These are phyloP conservation scores for Quercus tomentella DNA, from an alignment of 331 rosid species.

Conservation along the genomic window DNA sequence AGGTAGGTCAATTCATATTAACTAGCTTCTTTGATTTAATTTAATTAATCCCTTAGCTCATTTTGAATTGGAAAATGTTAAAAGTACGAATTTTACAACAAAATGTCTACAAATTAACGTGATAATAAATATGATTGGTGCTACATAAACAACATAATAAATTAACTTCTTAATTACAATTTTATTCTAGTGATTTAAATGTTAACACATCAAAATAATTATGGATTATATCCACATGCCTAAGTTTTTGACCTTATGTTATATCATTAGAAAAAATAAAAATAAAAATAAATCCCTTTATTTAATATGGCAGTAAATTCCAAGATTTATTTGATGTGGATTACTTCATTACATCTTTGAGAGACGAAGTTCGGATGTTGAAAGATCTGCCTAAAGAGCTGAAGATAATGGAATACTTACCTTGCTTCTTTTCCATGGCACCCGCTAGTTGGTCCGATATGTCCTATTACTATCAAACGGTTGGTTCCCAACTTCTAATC, in stretches of 20 bases:
- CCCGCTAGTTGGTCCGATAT: slow-evolving; percentile 92
- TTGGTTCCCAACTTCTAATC: slow-evolving; percentile 1
- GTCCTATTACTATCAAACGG: slow-evolving; percentile 73
- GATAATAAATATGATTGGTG: too few species aligned
- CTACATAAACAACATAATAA: too few species aligned
- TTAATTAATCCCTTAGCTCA: too few species aligned
- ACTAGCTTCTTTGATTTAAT: too few species aligned
- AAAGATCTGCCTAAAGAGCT: slow-evolving; percentile 83
- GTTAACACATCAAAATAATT: too few species aligned
- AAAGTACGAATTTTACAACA: too few species aligned
- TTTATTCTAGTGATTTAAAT: not conserved
- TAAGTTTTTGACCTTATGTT: not conserved
- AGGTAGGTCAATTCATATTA: slow-evolving; percentile 38
- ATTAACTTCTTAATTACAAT: not conserved
- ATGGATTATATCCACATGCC: not conserved
- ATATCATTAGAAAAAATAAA: slow-evolving; percentile 3
- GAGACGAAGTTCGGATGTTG: slow-evolving; percentile 85
- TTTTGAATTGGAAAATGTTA: too few species aligned
- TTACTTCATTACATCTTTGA: slow-evolving; percentile 76
- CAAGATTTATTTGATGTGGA: slow-evolving; percentile 80
- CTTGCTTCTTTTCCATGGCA: slow-evolving; percentile 58
- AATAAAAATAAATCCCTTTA: slow-evolving; percentile 1
- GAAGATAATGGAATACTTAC: slow-evolving; percentile 43
- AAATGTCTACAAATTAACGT: too few species aligned
- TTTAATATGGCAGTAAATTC: slow-evolving; percentile 51